Conservation (phyloP, 805 yeast species). For the Cyberlindnera meyerae region DNA sequence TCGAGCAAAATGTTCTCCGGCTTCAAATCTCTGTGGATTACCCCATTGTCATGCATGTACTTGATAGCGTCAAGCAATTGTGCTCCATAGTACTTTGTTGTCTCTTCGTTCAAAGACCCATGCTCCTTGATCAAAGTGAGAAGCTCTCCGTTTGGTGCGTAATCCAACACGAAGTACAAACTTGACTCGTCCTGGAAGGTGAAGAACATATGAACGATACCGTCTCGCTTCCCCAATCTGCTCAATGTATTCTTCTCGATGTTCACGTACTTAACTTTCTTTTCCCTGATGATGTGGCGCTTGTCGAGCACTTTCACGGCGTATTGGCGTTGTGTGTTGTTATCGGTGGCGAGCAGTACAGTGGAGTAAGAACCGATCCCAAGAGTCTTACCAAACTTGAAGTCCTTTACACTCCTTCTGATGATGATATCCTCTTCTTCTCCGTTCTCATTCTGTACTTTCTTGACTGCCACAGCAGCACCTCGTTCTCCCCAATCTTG, state of each 20-base stretch:
- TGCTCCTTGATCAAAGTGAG: slow-evolving; percentile 59
- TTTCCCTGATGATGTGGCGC: slow-evolving; percentile 72
- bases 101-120: slow-evolving; percentile 69
- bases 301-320: slow-evolving; percentile 77
- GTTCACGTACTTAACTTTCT: slow-evolving; percentile 79
- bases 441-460: slow-evolving; percentile 42
- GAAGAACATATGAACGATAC: slow-evolving; percentile 64
- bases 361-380: slow-evolving; percentile 98
- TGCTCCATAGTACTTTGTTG: slow-evolving; percentile 62
- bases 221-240: slow-evolving; percentile 53
- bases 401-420: slow-evolving; percentile 67
- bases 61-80: slow-evolving; percentile 71
- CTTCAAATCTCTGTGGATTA: slow-evolving; percentile 76
- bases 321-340: slow-evolving; percentile 67
- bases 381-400: slow-evolving; percentile 78
- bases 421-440: slow-evolving; percentile 46
- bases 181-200: slow-evolving; percentile 77
- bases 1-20: slow-evolving; percentile 78
- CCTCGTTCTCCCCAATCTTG: slow-evolving; percentile 37
- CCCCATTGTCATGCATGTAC: slow-evolving; percentile 70
- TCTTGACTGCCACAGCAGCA: slow-evolving; percentile 50
- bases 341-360: slow-evolving; percentile 80
- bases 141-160: slow-evolving; percentile 76
- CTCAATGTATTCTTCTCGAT: slow-evolving; percentile 79
- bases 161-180: slow-evolving; percentile 70